Evolutionary conservation across 805 yeast species (phyloP).

Genomic region (Candida khao-thaluensis): DNA sequence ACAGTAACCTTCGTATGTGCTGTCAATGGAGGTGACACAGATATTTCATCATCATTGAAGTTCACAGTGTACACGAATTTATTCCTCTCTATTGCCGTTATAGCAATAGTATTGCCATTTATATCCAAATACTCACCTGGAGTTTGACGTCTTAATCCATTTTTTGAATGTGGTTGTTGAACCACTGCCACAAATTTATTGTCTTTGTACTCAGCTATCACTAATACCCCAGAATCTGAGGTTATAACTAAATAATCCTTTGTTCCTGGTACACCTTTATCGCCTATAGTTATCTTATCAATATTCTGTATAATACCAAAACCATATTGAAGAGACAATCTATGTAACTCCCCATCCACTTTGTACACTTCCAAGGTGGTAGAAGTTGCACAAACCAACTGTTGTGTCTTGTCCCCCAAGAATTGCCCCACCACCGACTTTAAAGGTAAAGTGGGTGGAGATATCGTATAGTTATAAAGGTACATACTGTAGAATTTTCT

Average conservation of each 20-base stretch:
- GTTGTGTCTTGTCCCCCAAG: constrained; percentile 55
- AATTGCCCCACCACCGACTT: constrained; percentile 69
- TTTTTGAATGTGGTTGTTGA: constrained; percentile 69
- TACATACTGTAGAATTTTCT: constrained; percentile 30
- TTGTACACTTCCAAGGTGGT: constrained; percentile 53
- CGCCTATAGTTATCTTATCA: constrained; percentile 33
- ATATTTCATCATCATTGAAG: constrained; percentile 45
- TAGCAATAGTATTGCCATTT: constrained; percentile 71
- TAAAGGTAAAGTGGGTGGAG: constrained; percentile 53
- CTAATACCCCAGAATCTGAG: constrained; percentile 76
- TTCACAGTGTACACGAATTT: constrained; percentile 69
- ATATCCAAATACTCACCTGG: constrained; percentile 73
- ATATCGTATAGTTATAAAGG: constrained; percentile 72
- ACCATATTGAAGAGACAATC: constrained; percentile 42
- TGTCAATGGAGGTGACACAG: constrained; percentile 73
- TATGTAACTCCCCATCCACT: constrained; percentile 54
- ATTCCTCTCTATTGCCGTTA: constrained; percentile 70
- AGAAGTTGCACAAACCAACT: constrained; percentile 57
- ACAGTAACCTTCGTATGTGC: constrained; percentile 59
- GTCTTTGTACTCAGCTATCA: constrained; percentile 48
- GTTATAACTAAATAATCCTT: constrained; percentile 64
- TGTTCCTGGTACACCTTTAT: constrained; percentile 48
- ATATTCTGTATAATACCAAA: constrained; percentile 61
- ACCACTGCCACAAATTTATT: constrained; percentile 44
- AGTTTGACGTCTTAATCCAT: constrained; percentile 69